These are phyloP conservation scores for Adansonia rubrostipa DNA, from an alignment of 441 rosid species.

Conservation along the genomic window DNA sequence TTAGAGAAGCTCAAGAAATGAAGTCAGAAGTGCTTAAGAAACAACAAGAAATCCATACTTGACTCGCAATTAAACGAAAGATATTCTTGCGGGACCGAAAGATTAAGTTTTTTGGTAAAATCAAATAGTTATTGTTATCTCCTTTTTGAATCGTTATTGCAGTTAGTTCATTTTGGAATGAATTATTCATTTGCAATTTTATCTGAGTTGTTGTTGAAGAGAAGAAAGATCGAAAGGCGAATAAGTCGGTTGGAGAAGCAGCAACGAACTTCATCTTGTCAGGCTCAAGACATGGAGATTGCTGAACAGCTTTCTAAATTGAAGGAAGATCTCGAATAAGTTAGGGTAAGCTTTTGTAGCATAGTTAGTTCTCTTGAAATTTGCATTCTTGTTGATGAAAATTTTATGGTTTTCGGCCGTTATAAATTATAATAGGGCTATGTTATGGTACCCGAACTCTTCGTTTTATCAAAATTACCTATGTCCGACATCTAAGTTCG, in stretches of 20 bases:
- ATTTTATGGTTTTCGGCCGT: background rate
- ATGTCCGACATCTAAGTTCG: background rate
- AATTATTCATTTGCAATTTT: background rate
- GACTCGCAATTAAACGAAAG: constrained; percentile 84
- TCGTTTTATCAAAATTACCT: background rate
- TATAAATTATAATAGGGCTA: background rate
- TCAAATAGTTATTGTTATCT: background rate
- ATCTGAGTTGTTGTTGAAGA: constrained; percentile 37
- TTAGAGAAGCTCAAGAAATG: constrained; percentile 68
- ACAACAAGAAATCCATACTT: constrained; percentile 82
- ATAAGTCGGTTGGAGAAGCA: constrained; percentile 87
- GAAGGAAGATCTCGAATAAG: constrained; percentile 98
- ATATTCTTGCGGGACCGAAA: constrained; percentile 86
- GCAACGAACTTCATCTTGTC: constrained; percentile 75
- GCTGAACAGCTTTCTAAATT: constrained; percentile 75
- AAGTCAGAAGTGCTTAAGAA: constrained; percentile 79
- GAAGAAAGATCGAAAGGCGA: constrained; percentile 90
- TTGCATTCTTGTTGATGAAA: constrained; percentile 17
- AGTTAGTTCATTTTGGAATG: background rate
- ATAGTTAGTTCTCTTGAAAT: background rate
- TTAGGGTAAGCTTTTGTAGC: constrained; percentile 60
- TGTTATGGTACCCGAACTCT: background rate
- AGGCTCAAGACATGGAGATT: constrained; percentile 65
- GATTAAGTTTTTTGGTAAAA: constrained; percentile 87
- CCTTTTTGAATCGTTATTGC: background rate